Percentiles rank a stretch among this genome's conserved stretches.
These are phyloP conservation scores for Phytophthora brassicae DNA, from an alignment of 352 stramenopile genomes.

Conservation along the genomic window DNA sequence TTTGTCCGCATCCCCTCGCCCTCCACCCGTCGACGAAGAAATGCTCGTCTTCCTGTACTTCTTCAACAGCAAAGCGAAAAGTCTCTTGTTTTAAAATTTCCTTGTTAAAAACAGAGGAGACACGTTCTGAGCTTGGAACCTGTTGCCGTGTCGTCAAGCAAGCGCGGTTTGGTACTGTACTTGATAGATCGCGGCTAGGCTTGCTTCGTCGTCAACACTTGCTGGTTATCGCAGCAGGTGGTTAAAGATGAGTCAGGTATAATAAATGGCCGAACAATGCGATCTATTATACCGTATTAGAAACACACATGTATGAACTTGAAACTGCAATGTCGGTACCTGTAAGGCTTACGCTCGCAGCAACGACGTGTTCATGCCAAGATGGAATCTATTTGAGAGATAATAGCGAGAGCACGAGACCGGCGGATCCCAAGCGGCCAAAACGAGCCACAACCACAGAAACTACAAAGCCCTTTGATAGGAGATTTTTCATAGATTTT, in stretches of 20 bases:
- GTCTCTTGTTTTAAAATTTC: slow-evolving; percentile 8
- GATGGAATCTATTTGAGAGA: slow-evolving; percentile 11
- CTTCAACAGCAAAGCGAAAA: not conserved
- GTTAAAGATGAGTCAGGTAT: slow-evolving; percentile 15
- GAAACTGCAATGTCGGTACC: too few relatives aligned
- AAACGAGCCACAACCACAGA: slow-evolving; percentile 7
- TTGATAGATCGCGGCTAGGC: slow-evolving; percentile 3
- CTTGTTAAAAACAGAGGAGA: not conserved
- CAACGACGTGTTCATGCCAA: slow-evolving; percentile 17
- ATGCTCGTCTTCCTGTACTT: not conserved
- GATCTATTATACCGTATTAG: too few relatives aligned
- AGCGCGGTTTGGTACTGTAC: slow-evolving; percentile 5
- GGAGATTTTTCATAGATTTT: too few relatives aligned
- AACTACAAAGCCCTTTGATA: not conserved
- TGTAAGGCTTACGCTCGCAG: too few relatives aligned
- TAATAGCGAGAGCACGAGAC: not conserved
- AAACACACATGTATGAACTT: too few relatives aligned
- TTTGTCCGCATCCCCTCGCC: slow-evolving; percentile 5
- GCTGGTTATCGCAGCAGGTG: slow-evolving; percentile 14
- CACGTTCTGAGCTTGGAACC: too few relatives aligned
- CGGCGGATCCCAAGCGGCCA: not conserved
- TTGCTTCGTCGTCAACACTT: slow-evolving; percentile 19
- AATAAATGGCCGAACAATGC: slow-evolving; percentile 18
- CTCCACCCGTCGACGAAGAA: slow-evolving; percentile 13
- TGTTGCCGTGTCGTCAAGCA: slow-evolving; percentile 20